These are phyloP conservation scores for Pneumocystis wakefieldiae DNA, from an alignment of 1,139 yeast species.

Conservation along the genomic window DNA sequence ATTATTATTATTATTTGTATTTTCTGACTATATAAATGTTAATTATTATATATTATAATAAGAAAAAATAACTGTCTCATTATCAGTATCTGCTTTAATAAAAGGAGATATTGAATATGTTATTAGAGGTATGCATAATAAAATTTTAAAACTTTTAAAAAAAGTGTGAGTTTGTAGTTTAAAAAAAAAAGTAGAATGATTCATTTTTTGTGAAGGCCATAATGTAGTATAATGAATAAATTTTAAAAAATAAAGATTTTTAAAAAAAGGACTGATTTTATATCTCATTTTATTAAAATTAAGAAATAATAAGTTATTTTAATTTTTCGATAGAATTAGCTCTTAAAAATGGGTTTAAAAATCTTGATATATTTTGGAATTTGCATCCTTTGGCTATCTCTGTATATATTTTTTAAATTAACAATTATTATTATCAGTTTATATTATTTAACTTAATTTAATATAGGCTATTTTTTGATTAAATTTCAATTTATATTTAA, in stretches of 20 bases:
- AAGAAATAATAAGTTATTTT: neutral
- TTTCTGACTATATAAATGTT: neutral
- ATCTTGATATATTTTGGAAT: neutral
- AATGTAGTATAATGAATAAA: neutral
- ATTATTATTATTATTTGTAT: neutral
- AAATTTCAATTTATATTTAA: too few species aligned
- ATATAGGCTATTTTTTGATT: neutral
- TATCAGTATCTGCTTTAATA: neutral
- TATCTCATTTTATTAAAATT: neutral
- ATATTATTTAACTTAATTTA: neutral
- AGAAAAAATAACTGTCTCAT: neutral
- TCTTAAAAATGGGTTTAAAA: neutral
- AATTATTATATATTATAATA: neutral
- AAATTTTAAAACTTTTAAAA: neutral
- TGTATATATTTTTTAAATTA: neutral
- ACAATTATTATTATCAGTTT: neutral
- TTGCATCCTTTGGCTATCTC: neutral
- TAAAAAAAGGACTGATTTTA: neutral
- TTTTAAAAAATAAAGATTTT: neutral
- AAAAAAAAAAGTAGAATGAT: neutral
- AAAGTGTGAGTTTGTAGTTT: neutral
- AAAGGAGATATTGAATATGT: neutral
- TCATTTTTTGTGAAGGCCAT: neutral
- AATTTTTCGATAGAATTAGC: too few species aligned
- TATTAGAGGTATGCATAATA: neutral